Base-by-base conservation (phyloP, 805 yeast species). In the Kodamaea laetipori region DNA sequence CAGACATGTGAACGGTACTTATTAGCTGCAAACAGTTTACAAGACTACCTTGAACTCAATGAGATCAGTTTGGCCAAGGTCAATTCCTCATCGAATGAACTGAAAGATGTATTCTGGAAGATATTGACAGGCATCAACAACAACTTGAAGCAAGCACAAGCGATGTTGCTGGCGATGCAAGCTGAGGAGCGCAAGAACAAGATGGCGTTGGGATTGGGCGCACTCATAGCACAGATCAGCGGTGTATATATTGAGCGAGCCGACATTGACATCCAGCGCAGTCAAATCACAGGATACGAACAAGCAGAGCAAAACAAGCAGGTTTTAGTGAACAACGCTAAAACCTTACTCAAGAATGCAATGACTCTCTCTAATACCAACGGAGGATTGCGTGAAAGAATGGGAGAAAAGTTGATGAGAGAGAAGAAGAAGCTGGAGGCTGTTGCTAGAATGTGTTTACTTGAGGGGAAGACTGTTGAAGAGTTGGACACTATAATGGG, bases 361-460 rank as follows among this genome's bases (percentile, higher is more conserved):
- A 57, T 74, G 59, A 67, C 64, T 6, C 51, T 67, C 26, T 67
- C 82, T 1, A 70, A 73, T 41, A 56, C 64, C 15, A 56, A 73
- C 3, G 82, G 82, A 2, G 84, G 84, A 0, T 54, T 78, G 23
- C 56, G 81, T 33, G 84, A 78, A 49, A 63, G 70, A 11, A 61
- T 57, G 0, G 57, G 62, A 12, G 82, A 76, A 26, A 76, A 73
- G 48, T 43, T 69, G 9, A 56, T 58, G 9, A 58, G 82, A 27
- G 64, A 66, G 12, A 70, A 70, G 51, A 54, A 67, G 37, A 66
- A 69, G 50, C 59, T 65, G 11, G 81, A 77, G 47, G 76, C 81
- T 1, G 68, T 66, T 1, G 48, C 66, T 16, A 55, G 83, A 34
- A 52, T 78, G 44, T 72, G 79, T 53, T 16, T 77, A 1, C 44